Evolutionary conservation across 306 rosid species (phyloP).

Genomic region (Hippophae rhamnoides): DNA sequence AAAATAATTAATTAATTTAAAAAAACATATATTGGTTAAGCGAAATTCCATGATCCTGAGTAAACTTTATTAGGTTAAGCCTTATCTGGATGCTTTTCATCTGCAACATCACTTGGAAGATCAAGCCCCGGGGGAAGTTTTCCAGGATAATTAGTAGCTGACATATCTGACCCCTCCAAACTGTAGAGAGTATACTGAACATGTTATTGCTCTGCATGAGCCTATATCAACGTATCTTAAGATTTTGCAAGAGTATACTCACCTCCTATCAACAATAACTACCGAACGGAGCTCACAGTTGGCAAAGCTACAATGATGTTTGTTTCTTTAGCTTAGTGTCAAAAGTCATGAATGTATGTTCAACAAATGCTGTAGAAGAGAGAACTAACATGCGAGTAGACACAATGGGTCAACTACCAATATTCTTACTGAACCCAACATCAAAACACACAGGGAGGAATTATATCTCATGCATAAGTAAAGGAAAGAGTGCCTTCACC

Average conservation of each 20-base stretch:
- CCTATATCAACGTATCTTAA: background rate
- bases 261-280: slow-evolving; percentile 69
- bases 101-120: slow-evolving; percentile 64
- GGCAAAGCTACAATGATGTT: slow-evolving; percentile 49
- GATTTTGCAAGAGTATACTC: slow-evolving; percentile 20
- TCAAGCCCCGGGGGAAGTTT: slow-evolving; percentile 61
- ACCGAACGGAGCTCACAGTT: slow-evolving; percentile 89
- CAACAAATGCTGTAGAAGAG: no score
- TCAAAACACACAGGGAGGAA: no score
- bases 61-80: slow-evolving; percentile 18
- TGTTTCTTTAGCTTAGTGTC: slow-evolving; percentile 5
- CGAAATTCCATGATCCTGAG: background rate
- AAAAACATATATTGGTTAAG: background rate
- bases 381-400: no score
- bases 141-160: slow-evolving; percentile 65
- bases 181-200: slow-evolving; percentile 30
- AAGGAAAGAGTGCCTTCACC: no score
- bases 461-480: no score
- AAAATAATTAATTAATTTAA: no score
- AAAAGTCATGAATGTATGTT: no score
- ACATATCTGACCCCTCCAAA: slow-evolving; percentile 47
- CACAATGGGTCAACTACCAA: no score
- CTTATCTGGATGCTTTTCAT: slow-evolving; percentile 34
- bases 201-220: slow-evolving; percentile 10
- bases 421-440: no score